Evolutionary conservation across 1,284 basidiomycete species (phyloP).

Genomic region (Takashimella tepidaria): DNA sequence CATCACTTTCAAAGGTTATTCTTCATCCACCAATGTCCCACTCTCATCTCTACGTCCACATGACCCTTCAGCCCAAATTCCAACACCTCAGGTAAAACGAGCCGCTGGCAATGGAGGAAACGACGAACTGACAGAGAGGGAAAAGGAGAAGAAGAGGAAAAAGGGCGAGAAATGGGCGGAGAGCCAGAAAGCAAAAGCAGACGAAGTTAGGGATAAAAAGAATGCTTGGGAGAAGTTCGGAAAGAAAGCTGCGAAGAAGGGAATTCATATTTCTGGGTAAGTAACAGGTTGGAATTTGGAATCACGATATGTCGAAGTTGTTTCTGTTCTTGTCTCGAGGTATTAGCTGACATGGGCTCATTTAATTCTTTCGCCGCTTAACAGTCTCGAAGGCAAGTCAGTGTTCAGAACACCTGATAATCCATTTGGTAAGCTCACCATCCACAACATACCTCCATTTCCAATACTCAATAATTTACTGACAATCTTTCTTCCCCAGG

Average conservation of each 20-base stretch:
- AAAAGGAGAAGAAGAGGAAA: constrained; percentile 86
- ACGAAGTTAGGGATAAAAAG: constrained; percentile 84
- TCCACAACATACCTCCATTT: constrained; percentile 5
- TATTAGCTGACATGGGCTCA: too few relatives aligned
- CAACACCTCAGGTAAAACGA: constrained; percentile 64
- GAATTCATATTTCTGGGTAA: constrained; percentile 73
- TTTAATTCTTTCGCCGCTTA: too few relatives aligned
- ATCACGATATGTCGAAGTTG: too few relatives aligned
- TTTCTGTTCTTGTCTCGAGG: too few relatives aligned
- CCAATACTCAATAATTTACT: too few relatives aligned
- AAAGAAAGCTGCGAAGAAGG: constrained; percentile 93
- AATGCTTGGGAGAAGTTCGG: constrained; percentile 96
- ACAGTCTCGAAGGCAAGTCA: constrained; percentile 68
- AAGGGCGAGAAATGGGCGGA: constrained; percentile 95
- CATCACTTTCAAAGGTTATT: constrained; percentile 92
- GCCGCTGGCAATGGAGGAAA: too few relatives aligned
- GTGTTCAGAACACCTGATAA: constrained; percentile 97
- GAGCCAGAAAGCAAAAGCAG: constrained; percentile 75
- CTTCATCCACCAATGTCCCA: constrained; percentile 85
- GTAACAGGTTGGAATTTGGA: too few relatives aligned
- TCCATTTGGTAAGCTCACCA: constrained; percentile 73
- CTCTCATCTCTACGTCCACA: constrained; percentile 63
- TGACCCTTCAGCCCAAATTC: constrained; percentile 40
- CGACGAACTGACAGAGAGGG: constrained; percentile 69
- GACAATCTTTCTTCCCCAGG: too few relatives aligned